Evolutionary conservation across 1,284 basidiomycete species (phyloP), one percentile per base, ranked within the genome.

Genomic region (Inonotus hispidus): DNA sequence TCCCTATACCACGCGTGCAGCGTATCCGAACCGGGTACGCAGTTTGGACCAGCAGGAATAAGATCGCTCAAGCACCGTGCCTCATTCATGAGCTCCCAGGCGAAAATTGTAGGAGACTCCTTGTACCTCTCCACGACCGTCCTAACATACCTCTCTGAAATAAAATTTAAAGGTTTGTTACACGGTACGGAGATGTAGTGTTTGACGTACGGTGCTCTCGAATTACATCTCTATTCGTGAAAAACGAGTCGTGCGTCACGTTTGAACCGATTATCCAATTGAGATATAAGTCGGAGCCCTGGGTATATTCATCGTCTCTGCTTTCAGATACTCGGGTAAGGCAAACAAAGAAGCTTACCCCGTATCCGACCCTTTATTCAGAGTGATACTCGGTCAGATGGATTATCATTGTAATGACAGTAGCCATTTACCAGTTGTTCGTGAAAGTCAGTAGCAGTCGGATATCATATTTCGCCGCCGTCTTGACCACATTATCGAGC

Each of bases 401-500:
- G 14, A 43, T 14, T 43, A 6, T 13, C 16, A n/a, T 10, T 43
- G 39, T 16, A 11, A 25, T 35, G 19, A 11, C 13, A 45, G 21
- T 21, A 55, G 13, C n/a, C 25, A 41, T 37, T 32, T 60, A 79
- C 86, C 87, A 90, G 65, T 90, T 89, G 67, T 89, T 90, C 21
- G 86, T 86, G 63, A 90, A 80, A 21, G 85, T 80, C 14, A 87
- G 67, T 27, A 85, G 74, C 39, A 89, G 60, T 63, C 83, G 84
- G 56, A 90, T 73, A 16, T 79, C 82, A 47, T 83, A 78, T 61
- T 83, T 77, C 64, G 82, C 76, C 1, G 87, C 87, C 56, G 82
- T 75, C 50, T 77, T 70, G 41, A 87, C 70, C 43, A 89, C 79
- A 52, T 80, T 79, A 68, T 90, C 87, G n/a, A 90, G 73, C 55